A percentile compares a stretch with the other conserved stretches of the same genome.
These are phyloP conservation scores for Linum lewisii DNA, from an alignment of 345 rosid species.

Conservation along the genomic window DNA sequence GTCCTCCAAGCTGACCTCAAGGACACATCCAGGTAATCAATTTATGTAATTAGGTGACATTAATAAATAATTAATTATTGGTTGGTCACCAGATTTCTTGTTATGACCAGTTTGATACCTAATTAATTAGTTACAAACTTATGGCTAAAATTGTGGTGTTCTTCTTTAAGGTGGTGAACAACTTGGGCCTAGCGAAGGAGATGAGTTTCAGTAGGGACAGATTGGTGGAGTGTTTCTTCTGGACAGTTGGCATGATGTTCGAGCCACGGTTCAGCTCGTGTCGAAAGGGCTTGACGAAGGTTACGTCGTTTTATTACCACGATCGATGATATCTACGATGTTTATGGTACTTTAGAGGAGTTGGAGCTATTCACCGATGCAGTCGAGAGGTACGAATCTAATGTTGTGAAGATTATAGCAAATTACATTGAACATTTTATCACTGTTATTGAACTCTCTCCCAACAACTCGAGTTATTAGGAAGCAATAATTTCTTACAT, in stretches of 20 bases:
- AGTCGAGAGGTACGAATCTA: slow-evolving; percentile 18
- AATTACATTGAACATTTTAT: neutral
- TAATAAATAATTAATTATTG: too few species aligned
- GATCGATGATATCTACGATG: slow-evolving; percentile 39
- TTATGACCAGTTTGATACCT: too few species aligned
- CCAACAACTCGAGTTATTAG: too few species aligned
- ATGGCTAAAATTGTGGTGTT: too few species aligned
- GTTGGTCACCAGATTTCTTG: too few species aligned
- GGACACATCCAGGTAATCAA: slow-evolving; percentile 26
- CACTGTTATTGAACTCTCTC: too few species aligned
- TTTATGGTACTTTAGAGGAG: slow-evolving; percentile 32
- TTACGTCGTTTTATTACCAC: slow-evolving; percentile 19
- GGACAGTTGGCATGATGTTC: slow-evolving; percentile 25
- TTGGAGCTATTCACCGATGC: slow-evolving; percentile 30
- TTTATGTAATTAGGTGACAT: too few species aligned
- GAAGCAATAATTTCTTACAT: too few species aligned
- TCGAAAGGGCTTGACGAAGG: slow-evolving; percentile 29
- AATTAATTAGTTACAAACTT: too few species aligned
- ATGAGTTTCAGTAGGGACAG: slow-evolving; percentile 39
- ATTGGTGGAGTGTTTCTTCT: slow-evolving; percentile 40
- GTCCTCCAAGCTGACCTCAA: slow-evolving; percentile 25
- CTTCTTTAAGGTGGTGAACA: slow-evolving; percentile 30
- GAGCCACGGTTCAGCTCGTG: slow-evolving; percentile 21
- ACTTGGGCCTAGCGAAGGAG: slow-evolving; percentile 17
- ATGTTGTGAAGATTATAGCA: neutral